phyloP scores from a whole-genome alignment of 371 early-diverging fungal genomes.

The Mucor mucedo region DNA sequence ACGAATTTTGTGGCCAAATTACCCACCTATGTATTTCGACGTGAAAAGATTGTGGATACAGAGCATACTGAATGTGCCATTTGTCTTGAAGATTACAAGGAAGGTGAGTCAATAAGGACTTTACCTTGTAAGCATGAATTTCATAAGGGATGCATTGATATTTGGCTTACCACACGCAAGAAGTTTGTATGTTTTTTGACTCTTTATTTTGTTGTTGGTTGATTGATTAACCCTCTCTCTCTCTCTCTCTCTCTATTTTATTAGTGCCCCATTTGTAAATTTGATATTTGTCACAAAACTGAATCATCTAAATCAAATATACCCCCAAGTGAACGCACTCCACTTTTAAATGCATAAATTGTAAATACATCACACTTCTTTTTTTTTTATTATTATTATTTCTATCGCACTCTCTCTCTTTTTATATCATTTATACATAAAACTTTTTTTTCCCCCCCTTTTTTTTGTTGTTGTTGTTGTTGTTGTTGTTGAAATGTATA shows the following conservation, averaged over 20 bases:
- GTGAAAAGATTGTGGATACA: conserved; percentile 44
- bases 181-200: conserved; percentile 67
- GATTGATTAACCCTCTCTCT: neutral
- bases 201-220: neutral
- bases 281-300: conserved; percentile 49
- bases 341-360: conserved; percentile 42
- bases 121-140: conserved; percentile 94
- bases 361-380: neutral
- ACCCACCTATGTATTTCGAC: conserved; percentile 68
- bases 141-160: conserved; percentile 92
- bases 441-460: neutral
- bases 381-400: too few species aligned
- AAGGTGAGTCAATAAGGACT: conserved; percentile 79
- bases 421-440: neutral
- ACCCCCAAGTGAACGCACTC: conserved; percentile 44
- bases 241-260: too few species aligned
- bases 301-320: conserved; percentile 26
- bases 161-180: conserved; percentile 82
- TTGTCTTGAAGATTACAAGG: conserved; percentile 91
- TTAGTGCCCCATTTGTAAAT: conserved; percentile 54
- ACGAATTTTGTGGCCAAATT: conserved; percentile 70
- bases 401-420: neutral
- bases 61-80: conserved; percentile 90
- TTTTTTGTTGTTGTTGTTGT: neutral
- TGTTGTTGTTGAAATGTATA: neutral